These are phyloP conservation scores for Sclerotinia borealis DNA, from an alignment of 2,329 filamentous ascomycete species.

Conservation along the genomic window DNA sequence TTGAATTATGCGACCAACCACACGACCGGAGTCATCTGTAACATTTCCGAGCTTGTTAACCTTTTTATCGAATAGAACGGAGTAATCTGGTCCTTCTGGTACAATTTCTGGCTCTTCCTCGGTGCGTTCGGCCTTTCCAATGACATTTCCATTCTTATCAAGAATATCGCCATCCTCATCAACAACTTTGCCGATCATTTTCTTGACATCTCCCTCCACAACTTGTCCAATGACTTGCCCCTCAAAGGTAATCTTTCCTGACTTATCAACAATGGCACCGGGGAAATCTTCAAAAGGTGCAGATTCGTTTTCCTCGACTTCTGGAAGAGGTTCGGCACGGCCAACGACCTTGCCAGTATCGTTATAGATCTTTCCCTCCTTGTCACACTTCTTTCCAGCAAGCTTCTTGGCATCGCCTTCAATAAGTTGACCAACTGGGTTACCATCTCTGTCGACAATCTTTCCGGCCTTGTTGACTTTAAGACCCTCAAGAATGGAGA, in stretches of 20 bases:
- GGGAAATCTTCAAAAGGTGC: slow-evolving; percentile 55
- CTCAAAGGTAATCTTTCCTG: slow-evolving; percentile 47
- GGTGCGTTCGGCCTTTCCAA: slow-evolving; percentile 34
- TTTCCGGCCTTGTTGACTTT: slow-evolving; percentile 54
- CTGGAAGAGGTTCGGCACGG: slow-evolving; percentile 57
- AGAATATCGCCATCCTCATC: slow-evolving; percentile 79
- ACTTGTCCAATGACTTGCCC: slow-evolving; percentile 52
- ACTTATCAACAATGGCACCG: slow-evolving; percentile 44
- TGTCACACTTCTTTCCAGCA: slow-evolving; percentile 57
- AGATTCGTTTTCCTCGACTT: slow-evolving; percentile 41
- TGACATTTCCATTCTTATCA: slow-evolving; percentile 62
- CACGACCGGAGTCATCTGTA: slow-evolving; percentile 45
- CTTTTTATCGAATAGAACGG: slow-evolving; percentile 45
- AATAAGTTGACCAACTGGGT: slow-evolving; percentile 50
- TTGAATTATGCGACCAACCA: slow-evolving; percentile 57
- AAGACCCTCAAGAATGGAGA: slow-evolving; percentile 42
- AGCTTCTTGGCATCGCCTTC: slow-evolving; percentile 61
- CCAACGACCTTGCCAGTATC: slow-evolving; percentile 63
- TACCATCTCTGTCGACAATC: slow-evolving; percentile 41
- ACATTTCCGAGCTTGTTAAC: slow-evolving; percentile 56
- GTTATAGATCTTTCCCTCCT: slow-evolving; percentile 65
- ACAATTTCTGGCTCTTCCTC: slow-evolving; percentile 28
- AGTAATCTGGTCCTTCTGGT: slow-evolving; percentile 37
- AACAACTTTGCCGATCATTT: slow-evolving; percentile 59
- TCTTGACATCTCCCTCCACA: slow-evolving; percentile 56